A percentile compares a stretch with the other conserved stretches of the same genome.
Conservation (phyloP, 495 filamentous ascomycete species). For the Penicillium paxilli region DNA sequence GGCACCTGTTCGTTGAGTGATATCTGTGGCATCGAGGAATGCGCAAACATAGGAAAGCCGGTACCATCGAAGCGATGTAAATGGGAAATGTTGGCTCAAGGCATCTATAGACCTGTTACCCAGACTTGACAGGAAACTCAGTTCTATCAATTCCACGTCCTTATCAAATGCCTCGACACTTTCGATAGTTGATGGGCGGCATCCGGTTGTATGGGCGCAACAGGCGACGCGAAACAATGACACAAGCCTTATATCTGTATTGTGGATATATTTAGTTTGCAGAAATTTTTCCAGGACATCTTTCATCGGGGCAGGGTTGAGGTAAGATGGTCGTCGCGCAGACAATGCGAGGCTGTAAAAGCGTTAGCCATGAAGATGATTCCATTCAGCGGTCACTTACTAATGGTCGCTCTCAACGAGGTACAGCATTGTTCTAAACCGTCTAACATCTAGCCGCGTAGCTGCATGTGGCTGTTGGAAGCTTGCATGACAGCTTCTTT, state of each 20-base stretch:
- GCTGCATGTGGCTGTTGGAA: not conserved
- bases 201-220: not conserved
- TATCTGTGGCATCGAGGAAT: conserved; percentile 1
- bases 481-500: not conserved
- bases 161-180: conserved; percentile 94
- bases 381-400: not conserved
- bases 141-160: conserved; percentile 22
- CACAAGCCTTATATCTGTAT: not conserved
- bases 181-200: conserved; percentile 63
- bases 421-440: conserved; percentile 7
- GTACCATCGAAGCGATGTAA: conserved; percentile 3
- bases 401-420: conserved; percentile 6
- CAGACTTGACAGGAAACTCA: not conserved
- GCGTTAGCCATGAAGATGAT: not conserved
- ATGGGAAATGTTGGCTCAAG: conserved; percentile 1
- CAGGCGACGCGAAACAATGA: conserved; percentile 1
- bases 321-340: conserved; percentile 2
- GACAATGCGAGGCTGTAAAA: not conserved
- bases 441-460: not conserved
- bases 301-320: not conserved
- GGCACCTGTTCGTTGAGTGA: not conserved
- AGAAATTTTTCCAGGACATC: not conserved
- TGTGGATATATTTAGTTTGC: not conserved
- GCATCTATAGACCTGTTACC: not conserved
- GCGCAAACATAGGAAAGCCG: conserved; percentile 1